Conservation (phyloP, 345 rosid species). For the Leavenworthia alabamica region DNA sequence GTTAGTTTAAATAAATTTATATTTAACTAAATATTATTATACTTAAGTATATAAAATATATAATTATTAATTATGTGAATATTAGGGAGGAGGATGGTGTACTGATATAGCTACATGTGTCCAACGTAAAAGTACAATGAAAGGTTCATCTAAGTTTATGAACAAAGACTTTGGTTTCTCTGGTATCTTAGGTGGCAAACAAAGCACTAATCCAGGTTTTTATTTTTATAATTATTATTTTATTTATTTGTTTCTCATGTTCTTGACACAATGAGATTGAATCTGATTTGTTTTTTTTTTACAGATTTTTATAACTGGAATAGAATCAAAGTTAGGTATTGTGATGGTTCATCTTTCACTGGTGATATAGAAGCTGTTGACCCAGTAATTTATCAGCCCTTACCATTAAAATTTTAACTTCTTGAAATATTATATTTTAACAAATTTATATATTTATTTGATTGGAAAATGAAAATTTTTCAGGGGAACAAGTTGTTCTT, state of each 20-base stretch:
- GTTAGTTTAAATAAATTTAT: slow-evolving; percentile 46
- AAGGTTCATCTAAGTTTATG: slow-evolving; percentile 84
- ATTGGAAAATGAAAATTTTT: slow-evolving; percentile 18
- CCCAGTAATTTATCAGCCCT: slow-evolving; percentile 42
- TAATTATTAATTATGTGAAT: no score
- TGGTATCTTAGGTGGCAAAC: slow-evolving; percentile 66
- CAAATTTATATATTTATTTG: no score
- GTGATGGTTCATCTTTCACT: slow-evolving; percentile 90
- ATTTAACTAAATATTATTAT: no score
- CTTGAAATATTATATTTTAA: no score
- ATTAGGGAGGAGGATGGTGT: slow-evolving; percentile 75
- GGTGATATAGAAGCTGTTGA: slow-evolving; percentile 72
- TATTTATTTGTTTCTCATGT: neutral
- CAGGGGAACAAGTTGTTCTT: slow-evolving; percentile 72
- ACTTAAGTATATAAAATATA: neutral
- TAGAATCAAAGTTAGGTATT: slow-evolving; percentile 78
- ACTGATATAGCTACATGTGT: slow-evolving; percentile 52
- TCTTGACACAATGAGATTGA: neutral
- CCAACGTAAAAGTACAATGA: slow-evolving; percentile 50
- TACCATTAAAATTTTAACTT: neutral
- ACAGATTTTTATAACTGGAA: slow-evolving; percentile 89
- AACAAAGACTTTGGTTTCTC: slow-evolving; percentile 59
- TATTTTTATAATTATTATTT: neutral
- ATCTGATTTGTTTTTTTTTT: no score
- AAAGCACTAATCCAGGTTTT: slow-evolving; percentile 70